Conservation (phyloP, 495 filamentous ascomycete genomes). For the Ascodesmis nigricans region DNA sequence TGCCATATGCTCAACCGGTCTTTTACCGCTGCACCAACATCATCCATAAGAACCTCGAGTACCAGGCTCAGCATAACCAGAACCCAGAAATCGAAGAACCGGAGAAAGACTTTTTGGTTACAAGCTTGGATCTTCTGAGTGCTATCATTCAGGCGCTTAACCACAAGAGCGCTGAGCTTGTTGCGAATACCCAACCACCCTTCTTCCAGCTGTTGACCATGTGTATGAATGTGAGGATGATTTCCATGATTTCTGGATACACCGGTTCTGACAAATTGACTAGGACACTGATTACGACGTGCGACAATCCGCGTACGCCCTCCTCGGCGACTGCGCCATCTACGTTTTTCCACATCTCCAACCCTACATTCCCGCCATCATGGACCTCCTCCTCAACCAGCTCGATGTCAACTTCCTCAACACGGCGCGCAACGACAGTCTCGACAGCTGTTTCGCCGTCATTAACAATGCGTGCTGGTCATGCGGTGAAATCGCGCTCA, state of each 20-base stretch:
- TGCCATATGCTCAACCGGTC: constrained; percentile 61
- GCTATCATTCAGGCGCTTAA: constrained; percentile 85
- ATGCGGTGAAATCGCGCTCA: constrained; percentile 76
- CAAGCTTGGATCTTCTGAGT: constrained; percentile 83
- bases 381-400: constrained; percentile 65
- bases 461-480: constrained; percentile 99
- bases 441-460: constrained; percentile 61
- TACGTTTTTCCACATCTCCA: constrained; percentile 75
- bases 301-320: constrained; percentile 83
- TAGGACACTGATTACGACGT: constrained; percentile 77
- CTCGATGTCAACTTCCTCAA: constrained; percentile 58
- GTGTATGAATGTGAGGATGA: constrained; percentile 53
- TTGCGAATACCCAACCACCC: constrained; percentile 47
- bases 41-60: constrained; percentile 73
- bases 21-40: constrained; percentile 73
- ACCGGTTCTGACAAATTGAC: too few species aligned
- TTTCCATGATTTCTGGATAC: too few species aligned
- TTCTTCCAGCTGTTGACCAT: constrained; percentile 79
- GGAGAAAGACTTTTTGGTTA: constrained; percentile 93
- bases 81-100: constrained; percentile 50
- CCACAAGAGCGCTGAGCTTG: constrained; percentile 50
- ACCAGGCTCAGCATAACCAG: constrained; percentile 41
- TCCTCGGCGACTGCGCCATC: constrained; percentile 91
- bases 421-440: constrained; percentile 50
- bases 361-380: constrained; percentile 43